phyloP scores from a whole-genome alignment of 306 rosid species.

The Ceratonia siliqua region DNA sequence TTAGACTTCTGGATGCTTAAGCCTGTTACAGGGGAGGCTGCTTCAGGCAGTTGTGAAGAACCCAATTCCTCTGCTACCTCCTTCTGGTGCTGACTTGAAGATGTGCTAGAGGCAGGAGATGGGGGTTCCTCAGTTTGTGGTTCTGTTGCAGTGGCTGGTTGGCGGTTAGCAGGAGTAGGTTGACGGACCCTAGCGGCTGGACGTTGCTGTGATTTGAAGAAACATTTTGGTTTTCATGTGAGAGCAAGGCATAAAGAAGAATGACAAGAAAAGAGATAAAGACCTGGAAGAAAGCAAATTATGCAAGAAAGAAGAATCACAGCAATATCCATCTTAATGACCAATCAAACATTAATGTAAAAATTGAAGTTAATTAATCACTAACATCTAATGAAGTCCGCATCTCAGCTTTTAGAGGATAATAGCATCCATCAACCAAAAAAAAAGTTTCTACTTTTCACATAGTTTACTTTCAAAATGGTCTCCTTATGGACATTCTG shows the following conservation, averaged over 20 bases:
- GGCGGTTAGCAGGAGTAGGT: slow-evolving; percentile 41
- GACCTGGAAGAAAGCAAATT: background rate
- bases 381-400: background rate
- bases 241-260: background rate
- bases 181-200: slow-evolving; percentile 48
- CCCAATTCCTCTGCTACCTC: slow-evolving; percentile 56
- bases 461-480: background rate
- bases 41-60: slow-evolving; percentile 45
- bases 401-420: background rate
- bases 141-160: slow-evolving; percentile 40
- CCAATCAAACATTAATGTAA: slow-evolving; percentile 8
- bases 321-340: background rate
- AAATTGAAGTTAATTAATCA: background rate
- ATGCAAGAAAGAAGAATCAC: slow-evolving; percentile 21
- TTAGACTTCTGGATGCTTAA: slow-evolving; percentile 37
- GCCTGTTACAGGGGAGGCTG: slow-evolving; percentile 34
- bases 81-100: slow-evolving; percentile 52
- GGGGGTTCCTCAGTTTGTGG: slow-evolving; percentile 45
- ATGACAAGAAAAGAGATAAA: background rate
- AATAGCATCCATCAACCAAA: background rate
- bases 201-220: slow-evolving; percentile 48
- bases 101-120: slow-evolving; percentile 46
- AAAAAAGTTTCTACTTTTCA: background rate
- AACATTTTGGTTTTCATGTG: background rate
- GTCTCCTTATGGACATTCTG: background rate